Evolutionary conservation across 371 early-diverging fungal species (phyloP).

Genomic region (Coemansia sp.): DNA sequence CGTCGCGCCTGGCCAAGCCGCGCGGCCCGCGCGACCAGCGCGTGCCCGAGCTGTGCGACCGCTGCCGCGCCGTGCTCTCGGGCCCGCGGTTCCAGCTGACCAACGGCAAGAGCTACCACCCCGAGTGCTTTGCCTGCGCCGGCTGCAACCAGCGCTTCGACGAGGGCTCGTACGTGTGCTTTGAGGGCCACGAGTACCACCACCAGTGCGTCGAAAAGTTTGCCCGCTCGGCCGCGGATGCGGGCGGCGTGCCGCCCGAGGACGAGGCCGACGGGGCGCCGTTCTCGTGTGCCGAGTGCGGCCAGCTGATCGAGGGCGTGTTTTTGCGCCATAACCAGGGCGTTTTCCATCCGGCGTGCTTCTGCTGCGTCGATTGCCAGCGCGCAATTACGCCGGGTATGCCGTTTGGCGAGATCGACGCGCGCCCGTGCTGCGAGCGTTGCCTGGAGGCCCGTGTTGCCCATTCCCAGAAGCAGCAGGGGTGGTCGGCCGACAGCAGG

Average conservation of each 20-base stretch:
- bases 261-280: conserved; percentile 15
- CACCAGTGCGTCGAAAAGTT: conserved; percentile 48
- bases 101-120: conserved; percentile 63
- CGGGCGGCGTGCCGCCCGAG: background rate
- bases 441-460: conserved; percentile 48
- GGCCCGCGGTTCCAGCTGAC: conserved; percentile 59
- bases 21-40: conserved; percentile 37
- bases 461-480: background rate
- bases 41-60: conserved; percentile 52
- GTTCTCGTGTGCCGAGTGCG: conserved; percentile 56
- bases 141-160: conserved; percentile 66
- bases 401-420: conserved; percentile 60
- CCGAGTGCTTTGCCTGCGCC: conserved; percentile 68
- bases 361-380: conserved; percentile 56
- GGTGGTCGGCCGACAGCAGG: conserved; percentile 5
- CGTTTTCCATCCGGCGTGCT: conserved; percentile 62
- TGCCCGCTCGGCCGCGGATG: background rate
- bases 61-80: conserved; percentile 53
- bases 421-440: conserved; percentile 58
- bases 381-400: conserved; percentile 56
- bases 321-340: conserved; percentile 56
- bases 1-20: conserved; percentile 14
- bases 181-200: conserved; percentile 54
- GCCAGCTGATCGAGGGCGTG: conserved; percentile 55
- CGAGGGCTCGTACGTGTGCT: conserved; percentile 58